phyloP scores from a whole-genome alignment of 371 early-diverging fungal genomes.

The Mortierella sp. region DNA sequence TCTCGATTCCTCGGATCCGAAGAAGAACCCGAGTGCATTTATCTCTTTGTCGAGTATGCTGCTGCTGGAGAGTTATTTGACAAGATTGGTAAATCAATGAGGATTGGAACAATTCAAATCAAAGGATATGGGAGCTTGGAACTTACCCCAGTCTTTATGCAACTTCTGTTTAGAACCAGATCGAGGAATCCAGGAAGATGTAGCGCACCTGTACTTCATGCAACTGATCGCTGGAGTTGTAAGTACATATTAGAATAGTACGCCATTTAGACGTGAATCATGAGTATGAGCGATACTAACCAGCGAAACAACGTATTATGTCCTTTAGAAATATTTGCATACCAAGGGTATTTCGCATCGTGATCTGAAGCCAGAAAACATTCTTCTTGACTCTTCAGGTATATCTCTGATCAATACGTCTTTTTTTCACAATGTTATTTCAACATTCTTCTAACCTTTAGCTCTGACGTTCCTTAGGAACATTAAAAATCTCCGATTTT shows the following conservation, averaged over 20 bases:
- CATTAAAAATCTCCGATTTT: constrained; percentile 92
- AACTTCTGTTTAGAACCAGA: constrained; percentile 66
- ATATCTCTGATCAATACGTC: not conserved
- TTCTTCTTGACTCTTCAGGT: constrained; percentile 67
- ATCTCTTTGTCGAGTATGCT: constrained; percentile 70
- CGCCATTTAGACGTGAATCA: not conserved
- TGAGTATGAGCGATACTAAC: not conserved
- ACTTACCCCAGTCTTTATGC: not conserved
- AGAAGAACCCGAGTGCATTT: constrained; percentile 63
- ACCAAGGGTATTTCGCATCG: constrained; percentile 62
- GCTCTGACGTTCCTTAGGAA: constrained; percentile 57
- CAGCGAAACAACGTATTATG: not conserved
- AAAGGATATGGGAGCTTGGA: not conserved
- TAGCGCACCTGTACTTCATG: constrained; percentile 79
- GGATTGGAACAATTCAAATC: not conserved
- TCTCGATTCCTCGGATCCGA: constrained; percentile 59
- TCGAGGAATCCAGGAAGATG: constrained; percentile 75
- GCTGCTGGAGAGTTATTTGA: constrained; percentile 77
- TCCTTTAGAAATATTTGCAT: constrained; percentile 43
- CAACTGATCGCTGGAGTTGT: constrained; percentile 77
- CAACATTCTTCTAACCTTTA: too few species aligned
- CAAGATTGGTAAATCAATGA: constrained; percentile 62
- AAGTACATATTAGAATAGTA: not conserved
- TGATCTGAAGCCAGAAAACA: constrained; percentile 80
- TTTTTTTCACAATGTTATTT: not conserved